Evolutionary conservation across 1,139 yeast genomes (phyloP).

Genomic region (Geotrichum siamense): DNA sequence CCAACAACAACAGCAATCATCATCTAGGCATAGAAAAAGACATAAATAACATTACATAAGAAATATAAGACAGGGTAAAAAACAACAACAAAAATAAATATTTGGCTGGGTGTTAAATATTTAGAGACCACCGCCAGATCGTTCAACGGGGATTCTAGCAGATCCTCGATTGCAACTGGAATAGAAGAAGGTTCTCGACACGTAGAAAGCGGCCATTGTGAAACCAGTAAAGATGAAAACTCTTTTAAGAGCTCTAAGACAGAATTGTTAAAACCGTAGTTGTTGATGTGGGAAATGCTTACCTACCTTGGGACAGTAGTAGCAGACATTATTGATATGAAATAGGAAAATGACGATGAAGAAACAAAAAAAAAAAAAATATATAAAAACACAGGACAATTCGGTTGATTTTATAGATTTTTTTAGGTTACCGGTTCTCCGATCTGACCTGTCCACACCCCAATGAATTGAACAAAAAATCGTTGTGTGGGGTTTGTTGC

Average conservation of each 20-base stretch:
- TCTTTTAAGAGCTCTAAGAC: not conserved
- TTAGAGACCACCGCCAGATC: conserved; percentile 11
- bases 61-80: not conserved
- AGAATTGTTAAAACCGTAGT: not conserved
- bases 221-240: not conserved
- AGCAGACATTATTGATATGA: not conserved
- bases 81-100: not conserved
- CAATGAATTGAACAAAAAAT: too few relatives aligned
- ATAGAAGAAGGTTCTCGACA: conserved; percentile 1
- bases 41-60: not conserved
- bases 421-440: too few relatives aligned
- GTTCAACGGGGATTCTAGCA: conserved; percentile 2
- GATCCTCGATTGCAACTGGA: not conserved
- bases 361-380: too few relatives aligned
- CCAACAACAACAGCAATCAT: too few relatives aligned
- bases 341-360: too few relatives aligned
- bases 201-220: not conserved
- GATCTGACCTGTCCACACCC: too few relatives aligned
- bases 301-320: not conserved
- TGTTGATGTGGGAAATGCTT: too few relatives aligned
- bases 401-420: too few relatives aligned
- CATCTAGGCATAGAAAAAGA: too few relatives aligned
- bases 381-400: too few relatives aligned
- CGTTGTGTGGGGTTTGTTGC: too few relatives aligned
- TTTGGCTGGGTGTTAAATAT: too few relatives aligned